Evolutionary conservation across 768 basidiomycete genomes (phyloP), one percentile per base, ranked within the genome.

Genomic region (Mycena haematopus): DNA sequence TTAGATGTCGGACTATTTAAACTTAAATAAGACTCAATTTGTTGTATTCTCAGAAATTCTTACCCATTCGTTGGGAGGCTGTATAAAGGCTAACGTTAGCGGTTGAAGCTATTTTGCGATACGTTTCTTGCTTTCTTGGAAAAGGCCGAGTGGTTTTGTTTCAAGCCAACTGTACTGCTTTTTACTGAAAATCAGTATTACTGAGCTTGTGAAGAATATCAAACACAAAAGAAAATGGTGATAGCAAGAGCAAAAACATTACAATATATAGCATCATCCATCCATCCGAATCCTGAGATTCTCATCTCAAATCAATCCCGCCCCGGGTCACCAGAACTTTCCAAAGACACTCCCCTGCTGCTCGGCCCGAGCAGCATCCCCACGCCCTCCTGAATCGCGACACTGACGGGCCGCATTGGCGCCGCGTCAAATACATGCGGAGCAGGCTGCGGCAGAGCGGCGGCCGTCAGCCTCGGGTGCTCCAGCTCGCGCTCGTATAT

Each of bases 361-460:
- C 69, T 62, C 8, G 71, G 66, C 24, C 84, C 82, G 9, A 90
- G 71, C 45, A 91, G 76, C 70, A 89, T 78, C 13, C 86, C 85
- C 33, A 91, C 82, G n/a, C 89, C 88, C 60, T 86, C 86, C 69
- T 90, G 88, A 17, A 92, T 86, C 24, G 88, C 91, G 40, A 85
- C 84, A 70, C 87, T 89, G 22, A 91, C 90, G 9, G 89, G 88
- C 19, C 87, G 77, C 86, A 91, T 89, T 21, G 89, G 87, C 19
- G 86, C 81, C 19, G 87, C 66, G 71, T 93, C 92, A 67, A 84
- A 92, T 1, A 91, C 88, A 73, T 93, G 91, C 10, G 91, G 90
- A 61, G 86, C 88, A 3, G 92, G 91, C 71, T 92, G 90, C 8
- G 81, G 79, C n/a, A 93, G 79, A 1, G 84, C 84, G 24, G 73